Evolutionary conservation across 2,329 filamentous ascomycete species (phyloP).

Genomic region (Didymella arachidicola): DNA sequence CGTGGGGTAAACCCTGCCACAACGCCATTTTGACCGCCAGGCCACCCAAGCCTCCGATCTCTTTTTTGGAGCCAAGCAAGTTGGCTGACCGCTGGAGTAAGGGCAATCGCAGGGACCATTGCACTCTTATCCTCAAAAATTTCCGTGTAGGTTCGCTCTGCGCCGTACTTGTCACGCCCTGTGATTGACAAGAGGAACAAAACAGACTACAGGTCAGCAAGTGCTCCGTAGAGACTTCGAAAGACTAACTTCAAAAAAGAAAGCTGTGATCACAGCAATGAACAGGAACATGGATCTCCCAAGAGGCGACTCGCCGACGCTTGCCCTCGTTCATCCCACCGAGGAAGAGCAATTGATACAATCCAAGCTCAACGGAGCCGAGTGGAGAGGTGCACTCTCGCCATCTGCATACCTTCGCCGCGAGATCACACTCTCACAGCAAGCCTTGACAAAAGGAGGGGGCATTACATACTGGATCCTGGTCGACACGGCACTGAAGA

Average conservation of each 20-base stretch:
- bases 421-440: slow-evolving; percentile 61
- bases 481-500: slow-evolving; percentile 55
- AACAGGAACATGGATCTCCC: slow-evolving; percentile 53
- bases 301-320: slow-evolving; percentile 57
- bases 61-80: neutral
- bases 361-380: slow-evolving; percentile 61
- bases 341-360: slow-evolving; percentile 61
- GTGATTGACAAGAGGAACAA: neutral
- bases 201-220: neutral
- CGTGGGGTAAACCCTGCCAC: slow-evolving; percentile 9
- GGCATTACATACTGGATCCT: slow-evolving; percentile 68
- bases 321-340: slow-evolving; percentile 64
- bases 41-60: neutral
- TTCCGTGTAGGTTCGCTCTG: neutral
- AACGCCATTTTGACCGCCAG: neutral
- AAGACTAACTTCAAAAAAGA: neutral
- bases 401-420: slow-evolving; percentile 65
- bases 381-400: slow-evolving; percentile 66
- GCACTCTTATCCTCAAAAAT: neutral
- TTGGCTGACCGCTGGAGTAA: neutral
- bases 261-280: slow-evolving; percentile 27
- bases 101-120: neutral
- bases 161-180: neutral
- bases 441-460: slow-evolving; percentile 62
- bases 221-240: neutral